Conservation (phyloP, 1,139 yeast species). For the Sugiyamaella novakii region DNA sequence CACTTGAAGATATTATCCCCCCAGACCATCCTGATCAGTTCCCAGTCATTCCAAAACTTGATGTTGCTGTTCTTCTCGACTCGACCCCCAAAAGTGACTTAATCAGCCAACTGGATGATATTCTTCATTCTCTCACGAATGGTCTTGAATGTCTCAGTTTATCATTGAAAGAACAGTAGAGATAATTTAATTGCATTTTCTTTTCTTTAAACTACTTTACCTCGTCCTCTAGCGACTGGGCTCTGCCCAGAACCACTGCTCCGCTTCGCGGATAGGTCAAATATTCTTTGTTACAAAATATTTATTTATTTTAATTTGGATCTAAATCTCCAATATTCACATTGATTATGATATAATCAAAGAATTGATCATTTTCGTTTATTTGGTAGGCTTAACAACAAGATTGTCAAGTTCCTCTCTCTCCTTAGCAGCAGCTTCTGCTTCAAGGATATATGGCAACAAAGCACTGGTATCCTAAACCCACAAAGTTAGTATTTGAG, state of each 20-base stretch:
- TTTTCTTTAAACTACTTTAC: not conserved
- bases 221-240: not conserved
- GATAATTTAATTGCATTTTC: not conserved
- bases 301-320: constrained; percentile 8
- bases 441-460: constrained; percentile 87
- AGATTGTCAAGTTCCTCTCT: constrained; percentile 86
- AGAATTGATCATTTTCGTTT: no score
- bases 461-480: constrained; percentile 71
- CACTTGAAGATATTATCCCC: constrained; percentile 22
- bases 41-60: constrained; percentile 34
- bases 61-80: constrained; percentile 39
- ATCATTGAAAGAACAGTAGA: constrained; percentile 2
- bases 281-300: no score
- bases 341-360: no score
- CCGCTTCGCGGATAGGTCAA: no score
- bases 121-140: constrained; percentile 35
- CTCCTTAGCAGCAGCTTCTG: constrained; percentile 90
- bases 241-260: not conserved
- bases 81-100: constrained; percentile 37
- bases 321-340: constrained; percentile 1
- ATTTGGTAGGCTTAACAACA: constrained; percentile 36
- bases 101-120: constrained; percentile 34
- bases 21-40: constrained; percentile 16
- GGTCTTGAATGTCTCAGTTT: constrained; percentile 33
- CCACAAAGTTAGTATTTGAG: constrained; percentile 14